These are phyloP conservation scores for Backusella tarrabulga DNA, from an alignment of 192 early-diverging fungal genomes.

Conservation along the genomic window DNA sequence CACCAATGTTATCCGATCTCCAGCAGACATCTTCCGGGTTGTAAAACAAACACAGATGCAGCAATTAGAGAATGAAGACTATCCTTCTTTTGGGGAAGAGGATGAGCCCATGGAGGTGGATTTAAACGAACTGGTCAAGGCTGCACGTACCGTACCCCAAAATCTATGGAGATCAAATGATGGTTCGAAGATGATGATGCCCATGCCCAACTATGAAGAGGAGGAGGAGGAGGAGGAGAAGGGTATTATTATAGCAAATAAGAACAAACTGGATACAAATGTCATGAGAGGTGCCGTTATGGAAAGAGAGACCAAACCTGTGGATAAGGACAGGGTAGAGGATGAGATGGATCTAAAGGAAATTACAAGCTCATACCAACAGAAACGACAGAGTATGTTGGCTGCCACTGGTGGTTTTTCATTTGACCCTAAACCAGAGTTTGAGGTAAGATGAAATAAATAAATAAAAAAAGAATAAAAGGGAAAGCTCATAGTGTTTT, in stretches of 20 bases:
- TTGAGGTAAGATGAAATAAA: slow-evolving; percentile 18
- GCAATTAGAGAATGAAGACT: background rate
- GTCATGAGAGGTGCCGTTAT: slow-evolving; percentile 45
- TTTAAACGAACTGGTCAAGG: slow-evolving; percentile 18
- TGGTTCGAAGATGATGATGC: background rate
- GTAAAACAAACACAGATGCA: slow-evolving; percentile 7
- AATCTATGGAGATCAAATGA: slow-evolving; percentile 10
- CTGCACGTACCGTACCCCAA: background rate
- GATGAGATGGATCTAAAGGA: slow-evolving; percentile 51
- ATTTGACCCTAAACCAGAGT: slow-evolving; percentile 28
- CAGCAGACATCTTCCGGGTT: slow-evolving; percentile 26
- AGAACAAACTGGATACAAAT: slow-evolving; percentile 37
- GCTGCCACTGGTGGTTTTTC: slow-evolving; percentile 31
- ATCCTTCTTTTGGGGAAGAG: slow-evolving; percentile 3
- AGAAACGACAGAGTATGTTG: slow-evolving; percentile 24
- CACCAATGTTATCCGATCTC: slow-evolving; percentile 10
- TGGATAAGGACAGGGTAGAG: slow-evolving; percentile 46
- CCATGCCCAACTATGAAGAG: slow-evolving; percentile 4
- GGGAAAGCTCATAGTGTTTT: background rate
- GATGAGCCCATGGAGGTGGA: background rate
- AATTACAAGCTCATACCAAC: slow-evolving; percentile 30
- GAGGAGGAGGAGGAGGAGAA: slow-evolving; percentile 16
- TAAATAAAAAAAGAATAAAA: too few relatives aligned
- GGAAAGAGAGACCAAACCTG: slow-evolving; percentile 42
- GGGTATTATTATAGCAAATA: slow-evolving; percentile 12